Evolutionary conservation across 768 basidiomycete genomes (phyloP), one percentile per base, ranked within the genome.

Genomic region (Butyriboletus loyo): DNA sequence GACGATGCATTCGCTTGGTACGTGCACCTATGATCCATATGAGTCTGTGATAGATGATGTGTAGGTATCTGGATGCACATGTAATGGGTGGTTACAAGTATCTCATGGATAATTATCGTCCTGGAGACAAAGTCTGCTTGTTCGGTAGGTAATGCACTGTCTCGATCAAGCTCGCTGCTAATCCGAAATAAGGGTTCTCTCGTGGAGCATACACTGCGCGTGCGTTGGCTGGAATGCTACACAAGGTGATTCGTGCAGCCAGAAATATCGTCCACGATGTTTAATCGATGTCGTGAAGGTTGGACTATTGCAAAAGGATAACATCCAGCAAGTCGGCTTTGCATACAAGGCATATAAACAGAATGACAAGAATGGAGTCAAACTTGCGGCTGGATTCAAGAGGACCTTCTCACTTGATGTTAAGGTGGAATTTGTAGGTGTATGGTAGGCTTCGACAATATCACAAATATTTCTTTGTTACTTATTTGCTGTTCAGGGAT

Each of bases 1-100:
- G 90, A 92, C 59, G 67, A 79, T 45, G 89, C 86, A 0, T 68
- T 89, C 53, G 90, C 89, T 21, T 89, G 86, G 87, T 87, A 62
- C 7, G 77, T 58, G 11, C 14, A 10, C 1, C 3, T 15, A 14
- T 15, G 22, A 28, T 46, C 21, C n/a, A 8, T 25, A 17, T 17
- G 38, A 39, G 22, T 42, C 21, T 21, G 9, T 6, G 9, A 30
- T 34, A 17, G 14, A 53, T 24, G n/a, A 38, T 25, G 15, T 42
- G 35, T 41, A 87, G 86, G 82, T 89, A 85, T 60, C 72, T 90
- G 37, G 82, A 84, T 48, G 77, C 63, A 1, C 88, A 90, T 68
- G 84, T 90, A 22, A 79, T 83, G 69, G 84, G 79, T 9, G 90
- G 90, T 1, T 92, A 92, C 67, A 73, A 71, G 55, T 92, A 85